These are phyloP conservation scores for Aspergillus oerlinghausenensis DNA, from an alignment of 2,329 filamentous ascomycete genomes.

Conservation along the genomic window DNA sequence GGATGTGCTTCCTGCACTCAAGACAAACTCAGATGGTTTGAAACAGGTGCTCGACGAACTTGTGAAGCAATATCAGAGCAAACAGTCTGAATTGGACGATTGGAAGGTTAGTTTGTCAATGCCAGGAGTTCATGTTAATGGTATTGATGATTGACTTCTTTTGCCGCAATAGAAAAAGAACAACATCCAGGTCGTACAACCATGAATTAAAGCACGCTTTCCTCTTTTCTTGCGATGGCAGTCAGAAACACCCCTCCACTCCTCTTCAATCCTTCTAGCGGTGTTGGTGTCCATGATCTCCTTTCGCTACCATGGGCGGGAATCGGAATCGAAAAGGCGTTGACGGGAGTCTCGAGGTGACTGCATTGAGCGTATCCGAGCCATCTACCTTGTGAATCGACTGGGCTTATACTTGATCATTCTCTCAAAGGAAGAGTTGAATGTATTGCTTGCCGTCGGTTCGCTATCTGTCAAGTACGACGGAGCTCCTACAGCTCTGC, in stretches of 20 bases:
- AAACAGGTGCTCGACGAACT: constrained; percentile 92
- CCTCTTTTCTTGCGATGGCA: background rate
- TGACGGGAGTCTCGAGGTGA: constrained; percentile 1
- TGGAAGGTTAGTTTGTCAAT: constrained; percentile 73
- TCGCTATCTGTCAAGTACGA: background rate
- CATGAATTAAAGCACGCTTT: constrained; percentile 21
- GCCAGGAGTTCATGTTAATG: too few species aligned
- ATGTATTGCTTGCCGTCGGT: background rate
- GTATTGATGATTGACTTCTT: background rate
- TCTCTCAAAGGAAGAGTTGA: background rate
- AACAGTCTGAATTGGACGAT: constrained; percentile 91
- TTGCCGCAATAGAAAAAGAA: constrained; percentile 42
- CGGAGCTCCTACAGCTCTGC: background rate
- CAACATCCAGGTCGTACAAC: constrained; percentile 47
- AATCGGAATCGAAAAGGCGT: constrained; percentile 4
- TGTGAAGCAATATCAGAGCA: constrained; percentile 91
- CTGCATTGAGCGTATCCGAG: background rate
- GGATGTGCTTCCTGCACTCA: constrained; percentile 84
- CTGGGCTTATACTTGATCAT: background rate
- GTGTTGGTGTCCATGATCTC: background rate
- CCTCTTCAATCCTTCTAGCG: background rate
- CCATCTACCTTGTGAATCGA: background rate
- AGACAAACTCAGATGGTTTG: constrained; percentile 89
- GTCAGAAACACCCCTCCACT: background rate
- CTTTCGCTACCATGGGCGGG: constrained; percentile 1